These are phyloP conservation scores for Poronia punctata DNA, from an alignment of 495 filamentous ascomycete species.

Conservation along the genomic window DNA sequence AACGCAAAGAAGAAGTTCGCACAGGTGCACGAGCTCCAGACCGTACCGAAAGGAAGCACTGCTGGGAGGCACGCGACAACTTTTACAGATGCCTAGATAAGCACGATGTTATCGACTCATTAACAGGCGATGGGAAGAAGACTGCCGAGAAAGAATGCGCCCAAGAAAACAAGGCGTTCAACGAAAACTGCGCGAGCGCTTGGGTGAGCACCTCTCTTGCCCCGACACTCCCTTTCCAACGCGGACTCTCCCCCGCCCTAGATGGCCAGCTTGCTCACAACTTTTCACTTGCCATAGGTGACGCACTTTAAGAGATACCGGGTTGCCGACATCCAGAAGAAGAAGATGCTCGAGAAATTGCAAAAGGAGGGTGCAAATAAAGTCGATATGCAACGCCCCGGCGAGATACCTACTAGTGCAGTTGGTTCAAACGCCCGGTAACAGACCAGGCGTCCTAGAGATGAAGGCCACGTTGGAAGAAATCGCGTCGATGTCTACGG, in stretches of 20 bases:
- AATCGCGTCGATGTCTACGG: neutral
- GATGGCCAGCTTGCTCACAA: neutral
- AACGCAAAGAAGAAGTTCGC: slow-evolving; percentile 45
- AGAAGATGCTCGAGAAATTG: slow-evolving; percentile 68
- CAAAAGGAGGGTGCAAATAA: slow-evolving; percentile 69
- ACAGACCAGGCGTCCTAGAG: neutral
- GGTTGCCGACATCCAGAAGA: slow-evolving; percentile 83
- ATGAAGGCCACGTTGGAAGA: neutral
- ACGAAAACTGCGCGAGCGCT: slow-evolving; percentile 66
- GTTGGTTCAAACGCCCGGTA: slow-evolving; percentile 1
- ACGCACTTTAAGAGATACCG: slow-evolving; percentile 95
- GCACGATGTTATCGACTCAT: slow-evolving; percentile 73
- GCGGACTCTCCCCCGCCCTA: neutral
- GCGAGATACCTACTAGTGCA: slow-evolving; percentile 8
- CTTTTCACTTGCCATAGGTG: slow-evolving; percentile 48
- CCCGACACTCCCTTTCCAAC: slow-evolving; percentile 4
- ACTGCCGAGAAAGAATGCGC: slow-evolving; percentile 59
- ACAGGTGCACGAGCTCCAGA: slow-evolving; percentile 66
- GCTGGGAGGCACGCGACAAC: slow-evolving; percentile 78
- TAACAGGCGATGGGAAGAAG: slow-evolving; percentile 58
- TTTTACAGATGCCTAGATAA: slow-evolving; percentile 83
- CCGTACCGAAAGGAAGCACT: slow-evolving; percentile 65
- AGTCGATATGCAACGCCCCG: slow-evolving; percentile 33
- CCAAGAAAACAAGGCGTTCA: slow-evolving; percentile 57
- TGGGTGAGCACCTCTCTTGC: slow-evolving; percentile 66